Conservation (phyloP, 441 rosid genomes). For the Codiaeum variegatum region DNA sequence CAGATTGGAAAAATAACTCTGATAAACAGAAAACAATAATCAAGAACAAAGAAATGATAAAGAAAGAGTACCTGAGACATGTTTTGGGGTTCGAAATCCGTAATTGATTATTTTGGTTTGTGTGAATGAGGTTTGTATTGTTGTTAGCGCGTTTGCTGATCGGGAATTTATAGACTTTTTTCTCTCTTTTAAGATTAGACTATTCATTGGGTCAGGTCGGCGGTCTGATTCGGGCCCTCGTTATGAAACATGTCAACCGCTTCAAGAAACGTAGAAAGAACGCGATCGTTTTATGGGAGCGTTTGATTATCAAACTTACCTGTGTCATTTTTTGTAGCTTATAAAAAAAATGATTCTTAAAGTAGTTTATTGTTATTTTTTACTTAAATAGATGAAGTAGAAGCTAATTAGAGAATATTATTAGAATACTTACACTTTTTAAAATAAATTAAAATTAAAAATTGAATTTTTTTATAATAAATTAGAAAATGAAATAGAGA, state of each 20-base stretch:
- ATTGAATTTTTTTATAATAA: too few species aligned
- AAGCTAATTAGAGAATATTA: too few species aligned
- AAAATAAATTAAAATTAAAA: too few species aligned
- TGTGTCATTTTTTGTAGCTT: too few species aligned
- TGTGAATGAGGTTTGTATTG: not conserved
- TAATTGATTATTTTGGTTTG: not conserved
- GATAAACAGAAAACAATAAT: not conserved
- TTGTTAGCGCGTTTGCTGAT: not conserved
- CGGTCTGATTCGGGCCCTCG: not conserved
- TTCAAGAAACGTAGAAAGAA: not conserved
- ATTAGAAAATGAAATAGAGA: too few species aligned
- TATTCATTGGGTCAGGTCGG: not conserved
- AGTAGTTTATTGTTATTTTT: too few species aligned
- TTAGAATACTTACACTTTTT: too few species aligned
- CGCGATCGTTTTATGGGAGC: not conserved
- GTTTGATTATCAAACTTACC: too few species aligned
- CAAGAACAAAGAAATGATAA: not conserved
- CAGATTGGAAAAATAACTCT: not conserved
- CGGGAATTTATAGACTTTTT: slow-evolving; percentile 1
- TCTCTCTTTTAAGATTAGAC: too few species aligned
- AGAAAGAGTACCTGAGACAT: slow-evolving; percentile 34
- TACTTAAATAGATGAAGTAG: too few species aligned
- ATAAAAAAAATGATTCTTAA: too few species aligned
- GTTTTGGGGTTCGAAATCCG: not conserved
- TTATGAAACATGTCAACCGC: not conserved